Evolutionary conservation across 495 filamentous ascomycete genomes (phyloP).

Genomic region (Penicillium maclennaniae): DNA sequence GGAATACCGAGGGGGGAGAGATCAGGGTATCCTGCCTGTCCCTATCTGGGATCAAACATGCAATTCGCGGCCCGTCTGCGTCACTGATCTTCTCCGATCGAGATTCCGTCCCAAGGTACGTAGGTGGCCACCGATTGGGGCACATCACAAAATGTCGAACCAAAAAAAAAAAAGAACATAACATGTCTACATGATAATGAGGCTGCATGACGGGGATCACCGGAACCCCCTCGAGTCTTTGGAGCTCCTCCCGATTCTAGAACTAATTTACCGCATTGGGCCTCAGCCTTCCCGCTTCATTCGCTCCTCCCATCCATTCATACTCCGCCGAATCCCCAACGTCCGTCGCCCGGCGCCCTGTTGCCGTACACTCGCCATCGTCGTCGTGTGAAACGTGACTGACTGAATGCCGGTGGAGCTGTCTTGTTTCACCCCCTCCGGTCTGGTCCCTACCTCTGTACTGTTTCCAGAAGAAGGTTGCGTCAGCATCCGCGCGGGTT

Average conservation of each 20-base stretch:
- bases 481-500: conserved; percentile 18
- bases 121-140: neutral
- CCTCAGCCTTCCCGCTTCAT: conserved; percentile 39
- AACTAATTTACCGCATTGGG: conserved; percentile 11
- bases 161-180: neutral
- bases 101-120: neutral
- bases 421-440: conserved; percentile 24
- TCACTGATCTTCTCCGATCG: neutral
- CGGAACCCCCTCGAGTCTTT: neutral
- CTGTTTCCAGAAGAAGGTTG: conserved; percentile 12
- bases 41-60: neutral
- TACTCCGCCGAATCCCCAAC: conserved; percentile 55
- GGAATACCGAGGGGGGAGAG: no score
- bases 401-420: conserved; percentile 29
- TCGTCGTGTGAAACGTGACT: conserved; percentile 53
- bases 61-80: neutral
- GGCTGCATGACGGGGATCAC: conserved; percentile 10
- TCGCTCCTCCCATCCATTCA: conserved; percentile 53
- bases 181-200: conserved; percentile 1
- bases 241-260: conserved; percentile 8
- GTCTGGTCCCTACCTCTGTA: conserved; percentile 13
- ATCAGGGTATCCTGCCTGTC: neutral
- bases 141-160: neutral
- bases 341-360: conserved; percentile 42
- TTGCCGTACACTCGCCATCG: conserved; percentile 40